Evolutionary conservation across 805 yeast species (phyloP), one percentile per base, ranked within the genome.

Genomic region (Ogataea pini): DNA sequence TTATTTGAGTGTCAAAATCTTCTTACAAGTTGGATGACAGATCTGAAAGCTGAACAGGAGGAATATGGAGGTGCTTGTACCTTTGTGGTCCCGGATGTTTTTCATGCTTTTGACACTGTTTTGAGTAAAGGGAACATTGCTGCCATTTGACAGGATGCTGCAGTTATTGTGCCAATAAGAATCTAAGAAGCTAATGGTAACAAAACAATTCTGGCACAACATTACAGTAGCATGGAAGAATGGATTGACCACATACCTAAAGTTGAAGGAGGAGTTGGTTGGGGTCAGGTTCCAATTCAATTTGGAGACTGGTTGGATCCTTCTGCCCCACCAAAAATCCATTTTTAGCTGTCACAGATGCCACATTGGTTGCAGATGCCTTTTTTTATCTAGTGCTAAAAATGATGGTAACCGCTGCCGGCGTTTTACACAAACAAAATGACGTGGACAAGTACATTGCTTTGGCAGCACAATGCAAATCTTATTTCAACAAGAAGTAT

Each of bases 261-360:
- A 20, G 34, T 50, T 17, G 41, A 44, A 9, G 57, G 52, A 8
- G 50, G 50, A 28, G 27, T 50, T 13, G 34, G 50, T 14, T 51
- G 55, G 55, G 46, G 14, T 16, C 22, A 46, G 18, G 33, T 42
- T 22, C 67, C 27, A 3, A 40, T 48, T 12, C 62, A 58, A 34
- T 36, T 73, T 42, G 76, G 69, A 20, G 60, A 58, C 32, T 58
- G 62, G 62, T 45, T 58, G 20, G 63, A 60, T 40, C 63, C 63
- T 5, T 46, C 51, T 20, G 63, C 64, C 12, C 64, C 64, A 5
- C 62, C 63, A 3, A 56, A n/a, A 49, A 56, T 33, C 62, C 64
- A 7, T 49, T 50, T 7, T 39, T 40, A 19, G 60, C 59, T 3
- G 52, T 51, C 47, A 60, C 64, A 3, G 58, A 60, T 33, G 50